phyloP scores from a whole-genome alignment of 495 filamentous ascomycete species.

The Penicillium crystallinum region DNA sequence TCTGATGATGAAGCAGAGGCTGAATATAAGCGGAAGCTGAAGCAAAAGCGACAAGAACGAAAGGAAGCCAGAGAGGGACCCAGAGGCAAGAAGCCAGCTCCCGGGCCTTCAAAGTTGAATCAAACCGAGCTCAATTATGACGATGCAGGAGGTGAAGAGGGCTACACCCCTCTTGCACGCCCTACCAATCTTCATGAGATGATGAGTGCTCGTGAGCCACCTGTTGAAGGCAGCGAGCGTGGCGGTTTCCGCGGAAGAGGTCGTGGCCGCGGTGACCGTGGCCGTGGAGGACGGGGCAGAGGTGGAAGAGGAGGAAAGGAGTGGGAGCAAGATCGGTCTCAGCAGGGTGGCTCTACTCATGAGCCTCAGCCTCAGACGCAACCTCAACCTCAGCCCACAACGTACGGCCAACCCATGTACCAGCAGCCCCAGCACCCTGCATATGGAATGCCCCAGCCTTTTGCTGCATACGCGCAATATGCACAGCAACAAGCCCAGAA shows the following conservation, averaged over 20 bases:
- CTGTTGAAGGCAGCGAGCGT: slow-evolving; percentile 41
- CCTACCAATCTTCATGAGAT: slow-evolving; percentile 56
- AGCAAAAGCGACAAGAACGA: slow-evolving; percentile 52
- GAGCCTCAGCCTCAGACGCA: slow-evolving; percentile 20
- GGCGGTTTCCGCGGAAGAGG: slow-evolving; percentile 35
- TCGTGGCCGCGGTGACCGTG: slow-evolving; percentile 42
- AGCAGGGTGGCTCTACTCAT: slow-evolving; percentile 10
- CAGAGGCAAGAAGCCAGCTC: slow-evolving; percentile 28
- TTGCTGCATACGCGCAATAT: slow-evolving; percentile 26
- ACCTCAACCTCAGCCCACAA: slow-evolving; percentile 10
- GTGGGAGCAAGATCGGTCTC: slow-evolving; percentile 35
- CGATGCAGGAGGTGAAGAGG: slow-evolving; percentile 45
- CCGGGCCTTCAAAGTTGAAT: slow-evolving; percentile 37
- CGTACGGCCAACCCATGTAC: slow-evolving; percentile 23
- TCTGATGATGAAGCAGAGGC: slow-evolving; percentile 93
- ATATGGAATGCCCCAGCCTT: slow-evolving; percentile 29
- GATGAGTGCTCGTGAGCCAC: slow-evolving; percentile 41
- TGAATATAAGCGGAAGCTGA: slow-evolving; percentile 67
- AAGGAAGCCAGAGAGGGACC: slow-evolving; percentile 37
- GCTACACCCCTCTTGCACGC: slow-evolving; percentile 63
- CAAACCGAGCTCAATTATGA: slow-evolving; percentile 52
- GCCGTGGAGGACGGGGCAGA: slow-evolving; percentile 43
- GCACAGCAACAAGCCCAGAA: slow-evolving; percentile 33
- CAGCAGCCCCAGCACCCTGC: slow-evolving; percentile 22
- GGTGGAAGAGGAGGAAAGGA: slow-evolving; percentile 48